A percentile compares a stretch with the other conserved stretches of the same genome.
These are phyloP conservation scores for Vaccinium myrtillus DNA, from an alignment of 148 eudicot genomes.

Conservation along the genomic window DNA sequence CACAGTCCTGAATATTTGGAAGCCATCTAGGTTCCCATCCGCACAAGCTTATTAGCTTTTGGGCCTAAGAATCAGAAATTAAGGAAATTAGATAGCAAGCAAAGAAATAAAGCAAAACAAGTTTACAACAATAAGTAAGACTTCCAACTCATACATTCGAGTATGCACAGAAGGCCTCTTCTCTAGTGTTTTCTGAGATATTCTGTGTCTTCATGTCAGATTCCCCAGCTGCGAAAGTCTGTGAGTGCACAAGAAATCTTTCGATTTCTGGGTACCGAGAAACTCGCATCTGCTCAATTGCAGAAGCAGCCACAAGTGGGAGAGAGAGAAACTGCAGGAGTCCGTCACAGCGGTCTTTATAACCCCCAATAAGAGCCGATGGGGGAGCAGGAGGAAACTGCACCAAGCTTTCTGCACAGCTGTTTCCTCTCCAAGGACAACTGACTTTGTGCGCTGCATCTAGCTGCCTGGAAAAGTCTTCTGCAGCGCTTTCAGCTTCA, in stretches of 20 bases:
- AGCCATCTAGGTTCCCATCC: slow-evolving; percentile 99
- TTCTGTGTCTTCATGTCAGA: slow-evolving; percentile 56
- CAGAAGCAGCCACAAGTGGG: slow-evolving; percentile 82
- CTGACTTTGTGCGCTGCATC: slow-evolving; percentile 68
- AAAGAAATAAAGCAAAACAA: slow-evolving; percentile 2
- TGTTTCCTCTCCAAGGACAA: slow-evolving; percentile 94
- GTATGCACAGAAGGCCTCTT: slow-evolving; percentile 62
- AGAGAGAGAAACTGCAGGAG: slow-evolving; percentile 81
- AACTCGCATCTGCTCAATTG: slow-evolving; percentile 71
- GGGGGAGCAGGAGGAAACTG: slow-evolving; percentile 98
- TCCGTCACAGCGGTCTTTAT: slow-evolving; percentile 97
- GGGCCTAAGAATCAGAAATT: slow-evolving; percentile 55
- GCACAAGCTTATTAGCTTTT: slow-evolving; percentile 87
- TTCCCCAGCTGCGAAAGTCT: slow-evolving; percentile 49
- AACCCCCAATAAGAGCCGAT: slow-evolving; percentile 92
- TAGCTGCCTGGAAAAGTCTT: slow-evolving; percentile 74
- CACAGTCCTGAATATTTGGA: slow-evolving; percentile 89
- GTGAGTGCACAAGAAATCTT: slow-evolving; percentile 63
- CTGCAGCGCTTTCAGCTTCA: slow-evolving; percentile 63
- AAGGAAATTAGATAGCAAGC: slow-evolving; percentile 4
- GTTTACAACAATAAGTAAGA: background rate
- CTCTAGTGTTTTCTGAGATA: slow-evolving; percentile 44
- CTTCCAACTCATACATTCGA: slow-evolving; percentile 56
- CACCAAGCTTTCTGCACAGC: slow-evolving; percentile 93
- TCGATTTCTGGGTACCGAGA: slow-evolving; percentile 77